Base-by-base conservation (phyloP, 352 stramenopile species). In the Pythium brassicae region DNA sequence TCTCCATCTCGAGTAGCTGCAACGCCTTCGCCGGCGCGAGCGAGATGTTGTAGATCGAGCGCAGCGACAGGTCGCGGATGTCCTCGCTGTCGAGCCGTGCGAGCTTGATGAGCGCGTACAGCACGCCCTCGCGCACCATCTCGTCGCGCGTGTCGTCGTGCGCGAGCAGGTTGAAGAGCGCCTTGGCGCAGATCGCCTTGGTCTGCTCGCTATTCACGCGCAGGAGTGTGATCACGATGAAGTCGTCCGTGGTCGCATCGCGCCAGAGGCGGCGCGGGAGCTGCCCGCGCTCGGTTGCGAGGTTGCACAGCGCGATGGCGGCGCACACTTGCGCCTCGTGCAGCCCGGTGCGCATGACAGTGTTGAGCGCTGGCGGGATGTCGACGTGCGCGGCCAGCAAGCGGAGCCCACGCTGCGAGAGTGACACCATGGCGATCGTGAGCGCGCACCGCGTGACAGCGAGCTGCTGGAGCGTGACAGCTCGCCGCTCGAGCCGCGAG, bases 81-180 rank as follows among this genome's bases (percentile, higher is more conserved):
- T 79, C 75, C 37, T 92, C 76, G 63, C 69, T 89, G 20, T 91
- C 83, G 45, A 92, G 63, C 23, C 80, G 81, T 50, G 83, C 77
- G 14, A 96, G 72, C 61, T 96, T 92, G 55, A 94, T 65, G n/a
- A 96, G 70, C 10, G 84, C 84, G 48, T 92, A 96, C 0, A 96
- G 64, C 37, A 89, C 78, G 20, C 86, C 86, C 46, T 86, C 79
- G n/a, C 69, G 61, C 47, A 94, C 68, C 61, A 92, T 83, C 43
- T 85, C 68, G 27, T 89, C 74, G 14, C 82, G 78, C 46, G 75
- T 76, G 35, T 89, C 83, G 34, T 93, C 78, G 53, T 94, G 84
- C 1, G 78, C 78, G 17, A 96, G 64, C 23, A 96, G 52, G 53
- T 95, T 96, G 58, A 96, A 96, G 34, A 96, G 69, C 17, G 79